A percentile compares a stretch with the other conserved stretches of the same genome.
phyloP scores from a whole-genome alignment of 2,329 filamentous ascomycete species.

The Alternaria longipes region DNA sequence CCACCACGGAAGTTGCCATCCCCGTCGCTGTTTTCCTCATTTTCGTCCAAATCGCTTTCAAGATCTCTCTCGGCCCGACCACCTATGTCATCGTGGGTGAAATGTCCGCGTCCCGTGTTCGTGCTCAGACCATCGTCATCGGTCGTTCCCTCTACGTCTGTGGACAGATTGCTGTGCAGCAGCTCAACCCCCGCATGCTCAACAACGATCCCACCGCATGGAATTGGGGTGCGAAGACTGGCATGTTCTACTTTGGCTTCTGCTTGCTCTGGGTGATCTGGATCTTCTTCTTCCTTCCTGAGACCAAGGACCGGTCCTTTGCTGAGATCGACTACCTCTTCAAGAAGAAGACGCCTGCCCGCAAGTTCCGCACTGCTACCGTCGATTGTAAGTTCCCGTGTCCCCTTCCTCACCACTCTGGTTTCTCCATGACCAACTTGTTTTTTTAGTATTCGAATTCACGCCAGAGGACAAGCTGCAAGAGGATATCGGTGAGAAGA shows the following conservation, averaged over 20 bases:
- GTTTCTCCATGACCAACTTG: constrained; percentile 7
- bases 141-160: constrained; percentile 59
- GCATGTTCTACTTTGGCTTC: constrained; percentile 25
- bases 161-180: constrained; percentile 39
- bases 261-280: constrained; percentile 37
- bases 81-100: constrained; percentile 86
- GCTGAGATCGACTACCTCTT: constrained; percentile 54
- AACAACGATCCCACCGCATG: constrained; percentile 22
- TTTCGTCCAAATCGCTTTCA: constrained; percentile 26
- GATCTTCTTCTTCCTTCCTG: constrained; percentile 49
- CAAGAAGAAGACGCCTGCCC: constrained; percentile 29
- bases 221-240: constrained; percentile 23
- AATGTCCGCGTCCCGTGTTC: constrained; percentile 79
- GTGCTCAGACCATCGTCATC: constrained; percentile 87
- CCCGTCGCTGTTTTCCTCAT: constrained; percentile 25
- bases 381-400: constrained; percentile 24
- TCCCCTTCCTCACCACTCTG: not conserved
- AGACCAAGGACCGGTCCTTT: constrained; percentile 49
- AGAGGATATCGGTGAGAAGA: constrained; percentile 1
- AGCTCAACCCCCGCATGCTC: constrained; percentile 24
- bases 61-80: constrained; percentile 73
- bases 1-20: constrained; percentile 21
- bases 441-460: constrained; percentile 25
- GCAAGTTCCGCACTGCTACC: constrained; percentile 13
- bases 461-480: constrained; percentile 16